Base-by-base conservation (phyloP, 2,329 filamentous ascomycete genomes). In the Claviceps paspali region DNA sequence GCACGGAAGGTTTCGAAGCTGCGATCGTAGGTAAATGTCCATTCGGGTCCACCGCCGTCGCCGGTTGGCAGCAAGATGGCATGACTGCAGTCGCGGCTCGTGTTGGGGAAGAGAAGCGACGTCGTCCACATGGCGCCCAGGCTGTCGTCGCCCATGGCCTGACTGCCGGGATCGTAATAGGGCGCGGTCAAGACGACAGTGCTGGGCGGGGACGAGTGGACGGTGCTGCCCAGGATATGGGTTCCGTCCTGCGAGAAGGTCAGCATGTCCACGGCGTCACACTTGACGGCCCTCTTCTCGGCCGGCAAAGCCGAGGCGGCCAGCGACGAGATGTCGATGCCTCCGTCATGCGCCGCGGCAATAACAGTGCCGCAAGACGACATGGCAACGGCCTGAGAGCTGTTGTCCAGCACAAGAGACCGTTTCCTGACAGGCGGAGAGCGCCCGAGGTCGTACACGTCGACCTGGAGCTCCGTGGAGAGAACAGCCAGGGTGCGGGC, bases 291-390 rank as follows among this genome's bases (percentile, higher is more conserved):
- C 46, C 83, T 69, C 48, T 79, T 70, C 46, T 86, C 79, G 0
- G 73, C 81, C 10, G 71, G 57, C 21, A 79, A 50, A 19, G 73
- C 75, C 37, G 67, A 71, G 2, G 77, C 65, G 33, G 73, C 73
- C 28, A 93, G 62, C 5, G 84, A 82, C 21, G 82, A 77, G 0
- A 94, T 82, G 55, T 94, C 86, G 43, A 94, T 87, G n/a, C 82
- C 83, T 38, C 82, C 82, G 50, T 85, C 77, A 55, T 87, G 92
- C 6, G 85, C 85, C 12, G 84, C 80, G 18, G 86, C 86, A 32
- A 94, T 61, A 11, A 94, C 82, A 30, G 79, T 76, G 18, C 83
- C 84, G 44, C 80, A 82, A 1, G 85, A 83, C 1, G 85, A 88
- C 22, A 94, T 62, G 12, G 82, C 78, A 45, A 94, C 80, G 11